Conservation (phyloP, 768 basidiomycete species). For the Lactarius hatsudake region DNA sequence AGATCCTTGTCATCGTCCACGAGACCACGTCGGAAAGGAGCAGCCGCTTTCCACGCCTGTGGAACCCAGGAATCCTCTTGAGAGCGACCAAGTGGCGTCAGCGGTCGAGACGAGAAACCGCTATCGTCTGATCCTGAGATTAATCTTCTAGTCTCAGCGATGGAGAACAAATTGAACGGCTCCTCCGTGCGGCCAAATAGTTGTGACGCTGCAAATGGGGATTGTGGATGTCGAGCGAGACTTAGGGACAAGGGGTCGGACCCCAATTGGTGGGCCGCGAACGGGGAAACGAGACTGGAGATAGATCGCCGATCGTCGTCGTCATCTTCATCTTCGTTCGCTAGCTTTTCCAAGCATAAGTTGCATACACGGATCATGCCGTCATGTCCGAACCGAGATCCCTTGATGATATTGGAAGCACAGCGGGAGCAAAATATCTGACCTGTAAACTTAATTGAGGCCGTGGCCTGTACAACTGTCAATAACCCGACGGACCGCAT, state of each 20-base stretch:
- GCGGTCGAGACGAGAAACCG: constrained; percentile 48
- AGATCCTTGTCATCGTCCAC: constrained; percentile 74
- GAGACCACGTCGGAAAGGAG: constrained; percentile 72
- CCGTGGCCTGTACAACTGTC: not conserved
- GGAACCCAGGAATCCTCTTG: constrained; percentile 43
- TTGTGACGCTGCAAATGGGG: constrained; percentile 85
- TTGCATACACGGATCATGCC: constrained; percentile 97
- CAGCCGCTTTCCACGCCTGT: constrained; percentile 51
- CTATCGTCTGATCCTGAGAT: constrained; percentile 54
- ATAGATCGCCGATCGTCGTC: constrained; percentile 87
- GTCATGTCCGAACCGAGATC: constrained; percentile 87
- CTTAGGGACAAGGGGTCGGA: constrained; percentile 40
- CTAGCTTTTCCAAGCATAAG: constrained; percentile 88
- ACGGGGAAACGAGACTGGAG: constrained; percentile 66
- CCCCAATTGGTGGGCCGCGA: constrained; percentile 77
- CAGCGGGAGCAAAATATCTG: constrained; percentile 98
- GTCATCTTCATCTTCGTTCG: constrained; percentile 83
- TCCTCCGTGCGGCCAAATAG: constrained; percentile 77
- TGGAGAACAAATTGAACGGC: constrained; percentile 77
- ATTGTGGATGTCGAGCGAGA: constrained; percentile 62
- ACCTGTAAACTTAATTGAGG: constrained; percentile 44
- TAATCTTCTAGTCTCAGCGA: constrained; percentile 67
- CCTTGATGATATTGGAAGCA: constrained; percentile 95
- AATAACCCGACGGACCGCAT: constrained; percentile 59
- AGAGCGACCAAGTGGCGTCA: constrained; percentile 47